Base-by-base conservation (phyloP, 2,329 filamentous ascomycete genomes). In the Claviceps capensis region DNA sequence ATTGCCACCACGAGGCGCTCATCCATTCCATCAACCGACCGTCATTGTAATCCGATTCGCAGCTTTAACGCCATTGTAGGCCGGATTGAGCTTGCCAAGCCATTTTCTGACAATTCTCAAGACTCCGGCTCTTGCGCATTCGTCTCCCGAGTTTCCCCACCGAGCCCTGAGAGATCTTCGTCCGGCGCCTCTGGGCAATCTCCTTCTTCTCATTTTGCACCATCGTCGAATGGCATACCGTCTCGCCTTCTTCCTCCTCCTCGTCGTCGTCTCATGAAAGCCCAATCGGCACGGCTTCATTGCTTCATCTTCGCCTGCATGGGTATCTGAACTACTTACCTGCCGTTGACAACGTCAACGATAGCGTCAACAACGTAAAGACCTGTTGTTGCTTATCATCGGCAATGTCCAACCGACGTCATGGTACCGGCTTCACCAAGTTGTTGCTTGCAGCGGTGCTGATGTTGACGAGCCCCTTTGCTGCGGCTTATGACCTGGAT, bases 401-500 rank as follows among this genome's bases (percentile, higher is more conserved):
- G 43, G 38, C 43, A 37, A 50, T 48, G 52, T 22, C 37, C n/a
- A 19, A 30, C 22, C 23, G 13, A 30, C 44, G n/a, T n/a, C 23
- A 19, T 50, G 26, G 37, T 13, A 37, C 8, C 17, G 41, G 36
- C 44, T 34, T 47, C 43, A 37, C 16, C 44, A 45, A 45, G 13
- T 17, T 52, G 45, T 44, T 52, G 30, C 34, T 50, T 16, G 17
- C 41, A 37, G 13, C 6, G 5, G 17, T 51, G 9, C 26, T 50
- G 22, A n/a, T 48, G 17, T 17, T 53, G 23, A 49, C 60, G 17
- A 60, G 54, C 49, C 55, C 54, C 48, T 54, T 66, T 30, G 56
- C 62, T 41, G 52, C 48, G 14, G 67, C 65, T 41, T 71, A 70
- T 52, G 53, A 68, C 34, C 57, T 72, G 51, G 60, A 70, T 53